These are phyloP conservation scores for Paecilomyces variotii DNA, from an alignment of 2,329 filamentous ascomycete genomes.

Conservation along the genomic window DNA sequence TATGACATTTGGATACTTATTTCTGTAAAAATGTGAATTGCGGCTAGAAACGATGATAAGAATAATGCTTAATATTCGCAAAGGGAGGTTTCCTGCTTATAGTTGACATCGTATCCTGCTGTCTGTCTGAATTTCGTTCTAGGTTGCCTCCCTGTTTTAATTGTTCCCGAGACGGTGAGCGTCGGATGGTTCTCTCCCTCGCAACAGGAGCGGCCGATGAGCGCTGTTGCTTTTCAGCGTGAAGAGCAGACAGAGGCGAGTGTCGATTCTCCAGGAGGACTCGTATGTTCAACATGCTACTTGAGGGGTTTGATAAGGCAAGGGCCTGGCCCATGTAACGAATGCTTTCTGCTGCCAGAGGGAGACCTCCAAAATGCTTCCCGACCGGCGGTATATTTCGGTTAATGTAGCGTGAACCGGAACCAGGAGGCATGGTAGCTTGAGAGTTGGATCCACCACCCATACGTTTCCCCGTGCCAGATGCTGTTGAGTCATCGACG, in stretches of 20 bases:
- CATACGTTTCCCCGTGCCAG: neutral
- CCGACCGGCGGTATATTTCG: neutral
- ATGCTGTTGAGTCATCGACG: conserved; percentile 4
- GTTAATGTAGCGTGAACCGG: neutral
- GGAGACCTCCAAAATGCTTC: no score
- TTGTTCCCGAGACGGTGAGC: neutral
- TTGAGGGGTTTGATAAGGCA: neutral
- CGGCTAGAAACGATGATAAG: neutral
- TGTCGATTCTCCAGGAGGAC: neutral
- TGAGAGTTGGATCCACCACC: neutral
- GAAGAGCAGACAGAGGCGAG: neutral
- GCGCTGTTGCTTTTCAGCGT: neutral
- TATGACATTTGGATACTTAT: no score
- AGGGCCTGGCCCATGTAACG: neutral
- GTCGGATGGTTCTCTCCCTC: neutral
- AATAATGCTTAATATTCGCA: neutral
- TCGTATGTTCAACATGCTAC: neutral
- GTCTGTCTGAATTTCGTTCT: neutral
- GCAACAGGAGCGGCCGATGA: neutral
- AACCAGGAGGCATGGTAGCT: neutral
- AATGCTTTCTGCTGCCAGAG: neutral
- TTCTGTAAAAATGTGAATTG: neutral
- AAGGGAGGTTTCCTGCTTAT: neutral
- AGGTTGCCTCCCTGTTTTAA: neutral
- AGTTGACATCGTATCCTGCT: neutral